Conservation (phyloP, 805 yeast species). For the Kluyveromyces lactis region DNA sequence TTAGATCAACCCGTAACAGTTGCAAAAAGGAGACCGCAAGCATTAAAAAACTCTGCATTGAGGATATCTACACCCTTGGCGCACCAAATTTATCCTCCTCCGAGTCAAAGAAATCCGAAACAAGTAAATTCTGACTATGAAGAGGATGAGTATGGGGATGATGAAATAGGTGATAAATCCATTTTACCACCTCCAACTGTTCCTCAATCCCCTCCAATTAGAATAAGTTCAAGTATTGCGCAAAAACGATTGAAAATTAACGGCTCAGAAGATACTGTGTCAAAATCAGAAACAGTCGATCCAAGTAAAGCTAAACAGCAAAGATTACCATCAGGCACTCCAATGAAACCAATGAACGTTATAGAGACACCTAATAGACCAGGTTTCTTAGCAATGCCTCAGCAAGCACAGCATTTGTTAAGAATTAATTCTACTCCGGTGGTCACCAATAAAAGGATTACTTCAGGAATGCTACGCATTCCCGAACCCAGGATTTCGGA, state of each 20-base stretch:
- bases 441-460: constrained; percentile 28
- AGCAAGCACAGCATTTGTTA: constrained; percentile 9
- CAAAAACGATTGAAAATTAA: constrained; percentile 24
- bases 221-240: constrained; percentile 30
- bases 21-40: constrained; percentile 9
- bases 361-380: constrained; percentile 19
- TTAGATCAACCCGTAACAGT: constrained; percentile 7
- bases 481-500: constrained; percentile 38
- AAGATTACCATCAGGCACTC: constrained; percentile 26
- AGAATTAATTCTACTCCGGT: constrained; percentile 11
- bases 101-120: constrained; percentile 8
- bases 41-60: constrained; percentile 11
- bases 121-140: constrained; percentile 22
- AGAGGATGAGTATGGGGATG: constrained; percentile 22
- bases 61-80: constrained; percentile 35
- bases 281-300: constrained; percentile 31
- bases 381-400: constrained; percentile 20
- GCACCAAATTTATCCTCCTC: constrained; percentile 33
- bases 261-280: constrained; percentile 30
- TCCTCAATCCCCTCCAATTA: constrained; percentile 32
- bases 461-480: constrained; percentile 36
- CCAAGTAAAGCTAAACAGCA: constrained; percentile 31
- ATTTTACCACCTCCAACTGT: constrained; percentile 31
- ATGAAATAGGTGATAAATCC: constrained; percentile 27
- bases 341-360: constrained; percentile 13